A percentile compares a stretch with the other conserved stretches of the same genome.
Evolutionary conservation across 2,329 filamentous ascomycete genomes (phyloP).

Genomic region (Alternaria novae-zelandiae): DNA sequence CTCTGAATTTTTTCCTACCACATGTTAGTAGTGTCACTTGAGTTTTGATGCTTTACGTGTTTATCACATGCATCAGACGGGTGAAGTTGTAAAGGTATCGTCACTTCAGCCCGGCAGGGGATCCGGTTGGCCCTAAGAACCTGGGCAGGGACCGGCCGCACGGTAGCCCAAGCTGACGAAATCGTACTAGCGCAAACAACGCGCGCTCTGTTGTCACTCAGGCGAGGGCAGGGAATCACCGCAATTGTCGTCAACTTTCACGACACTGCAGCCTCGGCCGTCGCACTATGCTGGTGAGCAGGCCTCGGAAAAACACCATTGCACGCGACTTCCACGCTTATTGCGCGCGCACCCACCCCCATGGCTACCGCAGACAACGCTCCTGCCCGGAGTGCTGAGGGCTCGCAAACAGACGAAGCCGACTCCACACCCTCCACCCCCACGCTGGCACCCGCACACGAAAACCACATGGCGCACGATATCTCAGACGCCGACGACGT

Average conservation of each 20-base stretch:
- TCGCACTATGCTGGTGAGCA: constrained; percentile 34
- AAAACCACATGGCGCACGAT: constrained; percentile 34
- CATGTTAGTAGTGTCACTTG: not conserved
- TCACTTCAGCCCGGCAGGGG: not conserved
- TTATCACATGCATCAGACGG: not conserved
- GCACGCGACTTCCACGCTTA: constrained; percentile 27
- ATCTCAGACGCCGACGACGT: constrained; percentile 42
- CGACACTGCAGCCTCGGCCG: constrained; percentile 15
- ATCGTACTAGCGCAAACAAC: constrained; percentile 15
- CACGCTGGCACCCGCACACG: constrained; percentile 14
- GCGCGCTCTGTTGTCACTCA: constrained; percentile 24
- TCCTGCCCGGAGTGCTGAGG: constrained; percentile 32
- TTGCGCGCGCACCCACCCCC: constrained; percentile 22
- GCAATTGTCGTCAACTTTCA: constrained; percentile 12
- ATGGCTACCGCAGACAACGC: constrained; percentile 32
- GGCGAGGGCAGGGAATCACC: constrained; percentile 15
- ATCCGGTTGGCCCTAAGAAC: constrained; percentile 3
- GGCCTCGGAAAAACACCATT: constrained; percentile 3
- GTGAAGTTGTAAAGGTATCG: not conserved
- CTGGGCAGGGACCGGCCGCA: constrained; percentile 1
- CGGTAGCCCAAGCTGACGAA: constrained; percentile 8
- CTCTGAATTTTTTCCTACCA: not conserved
- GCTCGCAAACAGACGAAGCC: constrained; percentile 29
- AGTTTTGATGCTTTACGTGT: not conserved
- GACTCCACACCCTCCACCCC: constrained; percentile 25